Conservation (phyloP, 768 basidiomycete genomes). For the Pulveroboletus sp. region DNA sequence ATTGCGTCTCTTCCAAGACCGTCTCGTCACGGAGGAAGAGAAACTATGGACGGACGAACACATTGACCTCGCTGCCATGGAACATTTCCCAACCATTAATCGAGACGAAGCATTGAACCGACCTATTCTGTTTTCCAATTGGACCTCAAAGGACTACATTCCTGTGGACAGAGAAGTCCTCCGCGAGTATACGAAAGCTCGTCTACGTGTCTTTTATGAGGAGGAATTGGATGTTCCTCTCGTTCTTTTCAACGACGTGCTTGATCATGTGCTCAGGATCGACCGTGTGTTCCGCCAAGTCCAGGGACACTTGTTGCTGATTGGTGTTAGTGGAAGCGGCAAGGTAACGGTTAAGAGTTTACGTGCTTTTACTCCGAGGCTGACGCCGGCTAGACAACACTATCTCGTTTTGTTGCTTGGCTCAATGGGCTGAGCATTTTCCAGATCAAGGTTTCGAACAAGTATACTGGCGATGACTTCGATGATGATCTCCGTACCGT, state of each 20-base stretch:
- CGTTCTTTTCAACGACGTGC: constrained; percentile 96
- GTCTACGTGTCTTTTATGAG: constrained; percentile 97
- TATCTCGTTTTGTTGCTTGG: constrained; percentile 99
- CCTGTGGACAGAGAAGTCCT: constrained; percentile 92
- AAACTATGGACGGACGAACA: constrained; percentile 93
- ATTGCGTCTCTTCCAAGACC: constrained; percentile 94
- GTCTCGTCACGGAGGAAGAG: constrained; percentile 91
- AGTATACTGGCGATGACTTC: constrained; percentile 97
- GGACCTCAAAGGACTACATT: constrained; percentile 97
- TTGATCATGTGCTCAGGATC: constrained; percentile 96
- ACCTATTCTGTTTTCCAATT: constrained; percentile 97
- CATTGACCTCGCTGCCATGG: constrained; percentile 78
- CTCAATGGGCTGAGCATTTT: constrained; percentile 99
- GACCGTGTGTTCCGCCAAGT: constrained; percentile 98
- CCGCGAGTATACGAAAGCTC: constrained; percentile 95
- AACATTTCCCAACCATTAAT: constrained; percentile 93
- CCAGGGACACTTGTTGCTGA: constrained; percentile 93
- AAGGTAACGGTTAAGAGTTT: constrained; percentile 59
- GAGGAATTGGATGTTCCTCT: constrained; percentile 98
- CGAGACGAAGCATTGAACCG: constrained; percentile 80
- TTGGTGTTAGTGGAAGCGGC: constrained; percentile 97
- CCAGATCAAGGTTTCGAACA: constrained; percentile 99
- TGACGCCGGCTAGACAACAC: constrained; percentile 67
- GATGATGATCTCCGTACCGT: constrained; percentile 96
- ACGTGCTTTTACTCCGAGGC: constrained; percentile 4